phyloP scores from a whole-genome alignment of 2,329 filamentous ascomycete genomes.

The Clarireedia hainanense region DNA sequence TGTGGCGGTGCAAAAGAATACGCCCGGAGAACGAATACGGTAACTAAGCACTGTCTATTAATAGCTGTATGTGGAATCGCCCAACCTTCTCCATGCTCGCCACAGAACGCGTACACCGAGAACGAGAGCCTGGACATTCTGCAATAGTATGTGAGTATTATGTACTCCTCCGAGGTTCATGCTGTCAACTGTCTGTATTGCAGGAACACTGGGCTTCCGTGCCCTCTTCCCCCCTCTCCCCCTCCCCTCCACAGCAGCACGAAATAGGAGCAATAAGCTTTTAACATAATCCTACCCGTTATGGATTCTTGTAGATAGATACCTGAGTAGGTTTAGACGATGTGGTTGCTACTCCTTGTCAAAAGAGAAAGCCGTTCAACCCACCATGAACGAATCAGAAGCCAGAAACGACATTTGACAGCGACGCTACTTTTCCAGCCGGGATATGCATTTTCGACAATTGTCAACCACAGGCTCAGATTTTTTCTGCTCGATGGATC shows the following conservation, averaged over 20 bases:
- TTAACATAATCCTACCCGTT: neutral
- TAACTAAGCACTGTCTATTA: neutral
- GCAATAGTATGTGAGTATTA: neutral
- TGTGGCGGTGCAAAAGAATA: constrained; percentile 4
- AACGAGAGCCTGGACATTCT: neutral
- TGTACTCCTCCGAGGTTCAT: constrained; percentile 7
- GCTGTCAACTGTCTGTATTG: constrained; percentile 1
- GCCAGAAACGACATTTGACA: constrained; percentile 4
- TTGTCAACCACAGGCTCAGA: constrained; percentile 24
- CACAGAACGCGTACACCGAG: constrained; percentile 9
- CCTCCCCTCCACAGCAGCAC: neutral
- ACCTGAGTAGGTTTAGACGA: constrained; percentile 4
- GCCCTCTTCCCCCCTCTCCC: neutral
- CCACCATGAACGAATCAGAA: constrained; percentile 6
- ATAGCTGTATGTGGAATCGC: neutral
- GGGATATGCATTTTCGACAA: constrained; percentile 16
- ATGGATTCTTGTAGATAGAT: neutral
- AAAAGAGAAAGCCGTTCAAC: neutral
- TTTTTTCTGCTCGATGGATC: constrained; percentile 15
- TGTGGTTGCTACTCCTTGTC: constrained; percentile 5
- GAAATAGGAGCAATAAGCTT: neutral
- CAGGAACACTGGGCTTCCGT: neutral
- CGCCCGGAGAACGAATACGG: neutral
- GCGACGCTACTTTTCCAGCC: constrained; percentile 10
- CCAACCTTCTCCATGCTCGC: neutral